Base-by-base conservation (phyloP, 331 rosid genomes). In the Malus hybrid region DNA sequence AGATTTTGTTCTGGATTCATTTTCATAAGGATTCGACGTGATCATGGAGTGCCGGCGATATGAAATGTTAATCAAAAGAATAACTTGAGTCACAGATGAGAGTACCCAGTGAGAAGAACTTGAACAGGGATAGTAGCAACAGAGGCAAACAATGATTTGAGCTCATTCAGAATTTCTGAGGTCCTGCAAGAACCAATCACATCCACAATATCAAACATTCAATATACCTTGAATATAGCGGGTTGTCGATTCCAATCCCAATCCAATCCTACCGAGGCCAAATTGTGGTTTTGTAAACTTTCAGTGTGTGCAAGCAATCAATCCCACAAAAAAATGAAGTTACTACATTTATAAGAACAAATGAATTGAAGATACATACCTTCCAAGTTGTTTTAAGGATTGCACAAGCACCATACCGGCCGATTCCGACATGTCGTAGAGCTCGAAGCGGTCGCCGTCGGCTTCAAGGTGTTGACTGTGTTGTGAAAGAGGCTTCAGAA, bases 391-490 rank as follows among this genome's bases (percentile, higher is more conserved):
- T 59, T 84, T 78, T 66, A 88, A 65, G n/a, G 98, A 86, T 77
- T 93, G 98, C 76, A 91, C 72, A 33, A 91, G 82, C 20, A 90
- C 98, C 96, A 93, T 93, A 11, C 85, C 88, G 66, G 83, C 70
- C n/a, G 88, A 89, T 76, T 91, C 92, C 82, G 85, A 69, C 88
- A 90, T 77, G 70, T 90, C 98, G 66, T 69, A 71, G 34, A 80
- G n/a, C 56, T 67, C 82, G 73, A 31, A 56, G 65, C 69, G 83
- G 63, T 72, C 46, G 46, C 46, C 79, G 18, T 54, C 63, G 13
- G 13, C 72, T 72, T 80, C 71, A 66, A 24, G 13, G 10, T 20
- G 64, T 68, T 14, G 15, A 19, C 20, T 54, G 4, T 22, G 50
- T 4, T 42, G 39, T 39, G 62, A 66, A 31, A 91, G 76, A n/a